Base-by-base conservation (phyloP, 192 early-diverging fungal species). In the Coemansia reversa region DNA sequence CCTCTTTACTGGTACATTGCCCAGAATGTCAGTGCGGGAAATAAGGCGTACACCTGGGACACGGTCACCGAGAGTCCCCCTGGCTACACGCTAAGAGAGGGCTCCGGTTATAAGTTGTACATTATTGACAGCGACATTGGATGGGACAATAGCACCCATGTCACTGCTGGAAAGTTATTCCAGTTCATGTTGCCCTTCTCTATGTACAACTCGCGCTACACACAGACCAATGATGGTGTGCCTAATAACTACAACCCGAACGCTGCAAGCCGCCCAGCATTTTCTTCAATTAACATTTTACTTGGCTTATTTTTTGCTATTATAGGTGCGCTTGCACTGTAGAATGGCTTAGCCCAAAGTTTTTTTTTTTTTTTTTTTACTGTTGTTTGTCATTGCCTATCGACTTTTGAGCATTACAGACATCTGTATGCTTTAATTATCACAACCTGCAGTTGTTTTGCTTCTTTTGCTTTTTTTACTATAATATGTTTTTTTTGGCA, bases 151-250 rank as follows among this genome's bases (percentile, higher is more conserved):
- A 76, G 73, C 69, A 81, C 74, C 2, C 69, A 63, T 12, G 79
- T 75, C 5, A 70, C 62, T 60, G 57, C 79, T 7, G 74, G 79
- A n/a, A 67, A 67, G 54, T 61, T 81, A 51, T 81, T 80, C 65
- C 77, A 80, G 77, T 80, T 80, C 55, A 80, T 74, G 79, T 63
- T 81, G 16, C 72, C 72, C 27, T 81, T 81, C 55, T 72, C 79
- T 47, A 81, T 81, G 79, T 81, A 81, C 73, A 81, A 81, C 47
- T 81, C 79, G 66, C 73, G 73, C 59, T 81, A 81, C 51, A 62
- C 62, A 1, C 73, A 81, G 58, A 72, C 79, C 24, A 81, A 81
- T 70, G 70, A 81, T 35, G 79, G 79, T 48, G 74, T 81, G 32
- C 69, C 79, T 7, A 72, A 68, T 42, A 67, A 66, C 70, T 81